A percentile compares a stretch with the other conserved stretches of the same genome.
Evolutionary conservation across 1,139 yeast species (phyloP).

Genomic region (Candida neerlandica): DNA sequence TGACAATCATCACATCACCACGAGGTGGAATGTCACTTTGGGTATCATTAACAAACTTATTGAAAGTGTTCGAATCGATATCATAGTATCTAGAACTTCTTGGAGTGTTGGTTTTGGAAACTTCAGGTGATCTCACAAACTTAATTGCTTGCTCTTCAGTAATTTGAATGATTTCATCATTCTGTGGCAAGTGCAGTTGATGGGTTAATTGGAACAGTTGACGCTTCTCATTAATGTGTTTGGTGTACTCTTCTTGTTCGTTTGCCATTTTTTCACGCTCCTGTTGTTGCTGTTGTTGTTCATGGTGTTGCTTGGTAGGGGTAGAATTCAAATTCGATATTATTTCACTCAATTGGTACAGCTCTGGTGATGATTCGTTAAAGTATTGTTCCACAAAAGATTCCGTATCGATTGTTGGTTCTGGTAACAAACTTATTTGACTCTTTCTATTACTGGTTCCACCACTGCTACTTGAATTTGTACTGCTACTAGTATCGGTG

Average conservation of each 20-base stretch:
- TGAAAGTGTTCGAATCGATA: constrained; percentile 18
- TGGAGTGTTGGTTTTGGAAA: constrained; percentile 9
- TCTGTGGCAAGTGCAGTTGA: not conserved
- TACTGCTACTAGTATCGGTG: constrained; percentile 4
- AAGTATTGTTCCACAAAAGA: constrained; percentile 16
- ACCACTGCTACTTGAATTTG: constrained; percentile 8
- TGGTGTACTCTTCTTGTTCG: constrained; percentile 5
- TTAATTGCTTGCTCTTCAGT: constrained; percentile 10
- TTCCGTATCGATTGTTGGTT: constrained; percentile 17
- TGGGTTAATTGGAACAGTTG: constrained; percentile 5
- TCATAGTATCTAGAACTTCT: constrained; percentile 13
- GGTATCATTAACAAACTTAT: constrained; percentile 30
- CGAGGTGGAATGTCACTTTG: constrained; percentile 39
- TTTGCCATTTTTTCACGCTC: constrained; percentile 4
- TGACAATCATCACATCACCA: constrained; percentile 32
- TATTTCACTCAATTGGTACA: constrained; percentile 10
- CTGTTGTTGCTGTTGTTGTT: constrained; percentile 6
- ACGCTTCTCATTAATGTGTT: constrained; percentile 3
- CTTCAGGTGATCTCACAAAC: constrained; percentile 8
- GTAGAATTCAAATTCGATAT: constrained; percentile 8
- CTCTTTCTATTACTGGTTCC: constrained; percentile 10
- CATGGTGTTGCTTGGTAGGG: constrained; percentile 4
- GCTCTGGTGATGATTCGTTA: constrained; percentile 14
- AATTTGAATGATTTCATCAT: constrained; percentile 5
- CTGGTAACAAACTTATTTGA: constrained; percentile 14